These are phyloP conservation scores for Ustilago crameri DNA, from an alignment of 1,284 basidiomycete species.

Conservation along the genomic window DNA sequence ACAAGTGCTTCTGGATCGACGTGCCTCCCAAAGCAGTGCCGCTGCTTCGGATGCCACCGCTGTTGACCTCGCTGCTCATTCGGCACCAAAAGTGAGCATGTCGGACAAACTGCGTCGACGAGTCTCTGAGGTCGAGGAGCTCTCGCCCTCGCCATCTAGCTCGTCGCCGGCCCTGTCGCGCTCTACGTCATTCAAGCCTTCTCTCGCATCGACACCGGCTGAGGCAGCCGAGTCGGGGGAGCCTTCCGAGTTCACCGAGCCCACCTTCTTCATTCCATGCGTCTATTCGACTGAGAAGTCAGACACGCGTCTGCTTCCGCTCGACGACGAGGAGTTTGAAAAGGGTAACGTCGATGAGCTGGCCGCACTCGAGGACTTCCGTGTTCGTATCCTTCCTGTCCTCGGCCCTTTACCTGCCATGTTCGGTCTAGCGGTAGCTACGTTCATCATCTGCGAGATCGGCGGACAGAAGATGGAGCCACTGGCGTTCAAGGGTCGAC, in stretches of 20 bases:
- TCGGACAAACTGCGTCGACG: conserved; percentile 15
- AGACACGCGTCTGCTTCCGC: conserved; percentile 81
- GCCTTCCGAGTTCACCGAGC: conserved; percentile 17
- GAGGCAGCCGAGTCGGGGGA: conserved; percentile 8
- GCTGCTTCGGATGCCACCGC: conserved; percentile 42
- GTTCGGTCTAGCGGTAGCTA: conserved; percentile 65
- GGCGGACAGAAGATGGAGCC: conserved; percentile 63
- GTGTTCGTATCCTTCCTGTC: conserved; percentile 88
- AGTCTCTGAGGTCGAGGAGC: conserved; percentile 39
- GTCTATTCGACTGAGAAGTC: conserved; percentile 96
- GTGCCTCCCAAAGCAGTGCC: conserved; percentile 35
- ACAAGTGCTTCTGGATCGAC: conserved; percentile 12
- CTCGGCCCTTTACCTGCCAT: conserved; percentile 72
- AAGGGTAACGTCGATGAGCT: conserved; percentile 91
- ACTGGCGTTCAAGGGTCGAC: conserved; percentile 57
- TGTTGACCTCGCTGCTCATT: conserved; percentile 31
- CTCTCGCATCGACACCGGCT: conserved; percentile 15
- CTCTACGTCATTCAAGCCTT: conserved; percentile 28
- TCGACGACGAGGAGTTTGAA: conserved; percentile 90
- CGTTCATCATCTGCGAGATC: conserved; percentile 65
- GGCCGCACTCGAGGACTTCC: conserved; percentile 90
- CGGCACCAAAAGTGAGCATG: conserved; percentile 15
- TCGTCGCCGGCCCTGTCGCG: conserved; percentile 40
- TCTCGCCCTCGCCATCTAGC: conserved; percentile 32
- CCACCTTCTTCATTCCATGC: conserved; percentile 58